phyloP scores from a whole-genome alignment of 176 grass and related monocot species.

The Phragmites australis region DNA sequence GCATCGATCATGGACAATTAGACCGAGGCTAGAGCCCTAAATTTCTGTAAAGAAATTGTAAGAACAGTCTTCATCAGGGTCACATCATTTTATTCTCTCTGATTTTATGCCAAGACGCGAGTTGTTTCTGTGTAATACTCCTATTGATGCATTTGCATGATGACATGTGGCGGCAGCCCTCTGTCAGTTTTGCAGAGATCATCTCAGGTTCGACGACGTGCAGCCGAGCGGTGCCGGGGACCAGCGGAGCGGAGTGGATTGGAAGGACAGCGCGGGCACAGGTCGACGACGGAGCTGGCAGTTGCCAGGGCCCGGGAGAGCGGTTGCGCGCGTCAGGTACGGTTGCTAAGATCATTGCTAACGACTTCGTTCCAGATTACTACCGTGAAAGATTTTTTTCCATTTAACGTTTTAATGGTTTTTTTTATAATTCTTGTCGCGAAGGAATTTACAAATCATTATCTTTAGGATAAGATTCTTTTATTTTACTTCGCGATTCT shows the following conservation, averaged over 20 bases:
- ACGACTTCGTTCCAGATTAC: too few relatives aligned
- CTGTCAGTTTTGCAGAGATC: too few relatives aligned
- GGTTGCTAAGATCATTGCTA: too few relatives aligned
- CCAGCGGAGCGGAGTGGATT: background rate
- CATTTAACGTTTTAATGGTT: too few relatives aligned
- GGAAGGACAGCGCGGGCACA: slow-evolving; percentile 19
- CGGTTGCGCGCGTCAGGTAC: background rate
- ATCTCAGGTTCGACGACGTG: background rate
- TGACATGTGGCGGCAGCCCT: background rate
- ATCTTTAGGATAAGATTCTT: too few relatives aligned
- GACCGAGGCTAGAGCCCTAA: background rate
- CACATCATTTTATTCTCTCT: background rate
- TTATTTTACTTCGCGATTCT: too few relatives aligned
- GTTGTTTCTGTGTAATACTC: background rate
- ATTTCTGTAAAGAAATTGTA: background rate
- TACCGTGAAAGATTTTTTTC: too few relatives aligned
- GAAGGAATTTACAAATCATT: too few relatives aligned
- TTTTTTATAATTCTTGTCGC: too few relatives aligned
- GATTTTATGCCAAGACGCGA: background rate
- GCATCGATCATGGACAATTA: background rate
- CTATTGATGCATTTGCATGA: background rate
- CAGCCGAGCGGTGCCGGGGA: background rate
- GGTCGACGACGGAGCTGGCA: slow-evolving; percentile 27
- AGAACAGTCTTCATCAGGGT: too few relatives aligned
- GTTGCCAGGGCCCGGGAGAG: background rate